Evolutionary conservation across 1,139 yeast species (phyloP), one percentile per base, ranked within the genome.

Genomic region (Lodderomyces jiufengensis): DNA sequence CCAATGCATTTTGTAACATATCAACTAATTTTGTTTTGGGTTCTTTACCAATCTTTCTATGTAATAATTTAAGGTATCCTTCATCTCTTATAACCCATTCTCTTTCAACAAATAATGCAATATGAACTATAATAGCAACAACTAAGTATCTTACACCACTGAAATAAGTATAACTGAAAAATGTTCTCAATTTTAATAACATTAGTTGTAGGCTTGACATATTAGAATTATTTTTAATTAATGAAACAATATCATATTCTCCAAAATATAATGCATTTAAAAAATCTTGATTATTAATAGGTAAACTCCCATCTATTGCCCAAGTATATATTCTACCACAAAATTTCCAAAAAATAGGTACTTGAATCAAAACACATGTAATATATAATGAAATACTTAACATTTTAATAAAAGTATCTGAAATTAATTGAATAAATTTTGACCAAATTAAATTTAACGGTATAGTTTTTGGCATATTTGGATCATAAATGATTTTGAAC

Each of bases 31-130:
- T 63, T 1, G 70, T 57, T 31, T 73, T 61, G 32, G 73, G 76
- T 43, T 75, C 80, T 29, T 71, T 70, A 4, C 88, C 88, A 33
- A 82, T 71, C 41, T 70, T 73, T 41, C 66, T 73, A 37, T 69
- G 52, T 16, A 82, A 61, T 50, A 80, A 61, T 50, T 75, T 78
- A 27, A 65, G 55, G 52, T 80, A 81, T 0, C 85, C 85, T 32
- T 78, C 78, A 52, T 83, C 92, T 37, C 79, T 62, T 1, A 76
- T 75, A n/a, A 83, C 82, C 78, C 84, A 78, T 49, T 81, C 88
- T 51, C 80, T 83, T 43, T 75, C 80, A 28, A 78, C 64, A 50
- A 76, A 76, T 7, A 78, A 44, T 2, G 78, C 73, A 21, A 74
- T 49, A 41, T 70, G 73, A 24, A 73, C 57, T 5, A 65, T 48